Percentiles rank a stretch among this genome's conserved stretches.
Evolutionary conservation across 345 rosid species (phyloP).

Genomic region (Microcos paniculata): DNA sequence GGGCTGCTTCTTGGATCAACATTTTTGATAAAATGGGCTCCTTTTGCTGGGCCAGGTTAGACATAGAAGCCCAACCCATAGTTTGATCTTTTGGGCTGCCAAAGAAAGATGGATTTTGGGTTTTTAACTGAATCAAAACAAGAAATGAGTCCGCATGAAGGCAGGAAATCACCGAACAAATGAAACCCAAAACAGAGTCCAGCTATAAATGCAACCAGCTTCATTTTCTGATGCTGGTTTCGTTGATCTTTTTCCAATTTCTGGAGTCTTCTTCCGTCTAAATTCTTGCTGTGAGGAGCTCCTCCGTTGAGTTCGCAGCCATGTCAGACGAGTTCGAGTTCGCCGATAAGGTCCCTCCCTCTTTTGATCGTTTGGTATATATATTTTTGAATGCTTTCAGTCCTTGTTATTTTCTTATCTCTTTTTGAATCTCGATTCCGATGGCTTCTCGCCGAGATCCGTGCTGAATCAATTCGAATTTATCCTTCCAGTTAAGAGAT

Average conservation of each 20-base stretch:
- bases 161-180: no score
- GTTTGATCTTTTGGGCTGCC: background rate
- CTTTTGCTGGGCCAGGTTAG: no score
- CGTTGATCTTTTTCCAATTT: background rate
- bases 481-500: background rate
- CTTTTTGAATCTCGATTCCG: background rate
- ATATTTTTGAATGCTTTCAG: no score
- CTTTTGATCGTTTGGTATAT: constrained; percentile 14
- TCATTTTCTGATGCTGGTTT: background rate
- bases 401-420: background rate
- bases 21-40: no score
- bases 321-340: constrained; percentile 30
- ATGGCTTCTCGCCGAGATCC: constrained; percentile 9
- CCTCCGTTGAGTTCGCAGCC: constrained; percentile 5
- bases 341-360: constrained; percentile 24
- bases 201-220: constrained; percentile 4
- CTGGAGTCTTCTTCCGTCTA: constrained; percentile 10
- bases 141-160: background rate
- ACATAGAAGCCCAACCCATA: background rate
- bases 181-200: background rate
- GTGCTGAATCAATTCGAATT: background rate
- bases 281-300: constrained; percentile 5
- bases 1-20: no score
- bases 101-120: background rate
- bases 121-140: background rate